Conservation (phyloP, 257 asterid species). For the Capsicum baccatum region DNA sequence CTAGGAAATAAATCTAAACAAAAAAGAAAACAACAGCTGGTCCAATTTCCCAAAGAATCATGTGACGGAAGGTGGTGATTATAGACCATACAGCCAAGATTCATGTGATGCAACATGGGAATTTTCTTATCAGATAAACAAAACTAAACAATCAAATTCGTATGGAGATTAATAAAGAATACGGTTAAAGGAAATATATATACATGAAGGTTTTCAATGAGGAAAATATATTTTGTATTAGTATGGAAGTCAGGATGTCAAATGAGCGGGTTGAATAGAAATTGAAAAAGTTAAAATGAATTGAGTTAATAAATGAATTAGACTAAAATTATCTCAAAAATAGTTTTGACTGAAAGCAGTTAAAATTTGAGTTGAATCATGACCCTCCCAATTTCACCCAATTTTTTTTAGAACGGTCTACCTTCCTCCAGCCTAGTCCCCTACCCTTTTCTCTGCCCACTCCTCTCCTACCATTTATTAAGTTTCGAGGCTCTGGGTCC, state of each 20-base stretch:
- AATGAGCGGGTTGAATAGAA: background rate
- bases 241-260: background rate
- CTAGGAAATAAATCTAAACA: background rate
- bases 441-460: too few species aligned
- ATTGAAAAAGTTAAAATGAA: background rate
- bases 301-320: background rate
- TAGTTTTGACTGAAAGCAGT: too few species aligned
- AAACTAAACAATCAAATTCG: background rate
- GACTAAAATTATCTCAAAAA: too few species aligned
- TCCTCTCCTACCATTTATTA: too few species aligned
- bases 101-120: constrained; percentile 56
- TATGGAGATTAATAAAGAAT: background rate
- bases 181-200: background rate
- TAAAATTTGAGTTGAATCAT: too few species aligned
- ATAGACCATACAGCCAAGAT: constrained; percentile 49
- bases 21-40: background rate
- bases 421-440: too few species aligned
- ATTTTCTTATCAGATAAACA: constrained; percentile 29
- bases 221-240: background rate
- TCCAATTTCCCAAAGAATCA: constrained; percentile 46
- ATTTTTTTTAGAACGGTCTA: background rate
- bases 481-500: too few species aligned
- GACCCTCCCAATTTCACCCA: too few species aligned
- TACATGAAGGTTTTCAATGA: background rate
- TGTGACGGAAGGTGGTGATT: constrained; percentile 50